Conservation (phyloP, 257 asterid species). For the Solanum piurae region DNA sequence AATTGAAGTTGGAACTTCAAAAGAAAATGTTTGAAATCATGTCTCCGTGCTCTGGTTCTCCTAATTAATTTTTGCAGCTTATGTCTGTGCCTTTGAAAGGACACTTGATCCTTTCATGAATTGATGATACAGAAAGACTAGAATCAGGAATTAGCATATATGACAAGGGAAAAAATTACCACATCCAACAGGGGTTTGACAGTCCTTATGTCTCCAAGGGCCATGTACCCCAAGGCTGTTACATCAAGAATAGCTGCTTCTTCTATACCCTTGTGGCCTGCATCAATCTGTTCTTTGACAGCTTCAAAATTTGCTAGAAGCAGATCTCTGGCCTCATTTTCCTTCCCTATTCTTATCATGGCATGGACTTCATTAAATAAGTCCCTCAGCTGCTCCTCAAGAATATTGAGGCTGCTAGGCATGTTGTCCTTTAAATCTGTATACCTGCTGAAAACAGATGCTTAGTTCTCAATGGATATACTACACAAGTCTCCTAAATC, state of each 20-base stretch:
- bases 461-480: not conserved
- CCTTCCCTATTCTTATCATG: constrained; percentile 53
- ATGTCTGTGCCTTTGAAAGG: not conserved
- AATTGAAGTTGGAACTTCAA: not conserved
- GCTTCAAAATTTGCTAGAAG: constrained; percentile 80
- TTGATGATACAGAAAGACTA: not conserved
- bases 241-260: constrained; percentile 90
- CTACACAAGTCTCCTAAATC: not conserved
- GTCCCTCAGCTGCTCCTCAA: constrained; percentile 58
- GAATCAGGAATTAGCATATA: not conserved
- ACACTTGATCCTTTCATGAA: not conserved
- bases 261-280: constrained; percentile 57
- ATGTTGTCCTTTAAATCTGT: constrained; percentile 17
- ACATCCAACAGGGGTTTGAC: constrained; percentile 44
- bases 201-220: constrained; percentile 46
- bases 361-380: constrained; percentile 59
- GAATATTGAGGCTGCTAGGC: constrained; percentile 26
- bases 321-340: constrained; percentile 54
- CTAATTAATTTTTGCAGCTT: not conserved
- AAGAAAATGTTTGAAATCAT: not conserved
- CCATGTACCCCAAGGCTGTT: constrained; percentile 70
- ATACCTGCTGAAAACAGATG: constrained; percentile 7
- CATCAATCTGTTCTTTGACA: constrained; percentile 56
- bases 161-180: constrained; percentile 42
- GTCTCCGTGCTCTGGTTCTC: not conserved